Evolutionary conservation across 805 yeast genomes (phyloP).

Genomic region (Lipomyces oligophaga): DNA sequence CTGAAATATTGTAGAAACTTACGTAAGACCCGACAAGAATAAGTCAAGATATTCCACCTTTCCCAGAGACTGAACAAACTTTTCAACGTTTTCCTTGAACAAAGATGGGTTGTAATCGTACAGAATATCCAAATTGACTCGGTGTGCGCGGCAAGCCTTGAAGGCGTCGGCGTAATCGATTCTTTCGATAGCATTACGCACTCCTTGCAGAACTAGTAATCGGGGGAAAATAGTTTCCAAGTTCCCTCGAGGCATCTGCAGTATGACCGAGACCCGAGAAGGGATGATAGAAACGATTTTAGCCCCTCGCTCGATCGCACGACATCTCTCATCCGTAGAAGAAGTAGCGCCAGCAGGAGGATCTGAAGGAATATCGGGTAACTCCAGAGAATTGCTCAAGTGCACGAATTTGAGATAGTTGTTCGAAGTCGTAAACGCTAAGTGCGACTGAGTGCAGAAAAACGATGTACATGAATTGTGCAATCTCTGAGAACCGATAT

Average conservation of each 20-base stretch:
- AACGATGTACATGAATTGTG: conserved; percentile 80
- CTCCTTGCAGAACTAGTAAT: conserved; percentile 81
- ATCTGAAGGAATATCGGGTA: conserved; percentile 39
- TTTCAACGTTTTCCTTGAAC: conserved; percentile 60
- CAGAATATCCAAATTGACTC: conserved; percentile 84
- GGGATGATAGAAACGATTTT: conserved; percentile 78
- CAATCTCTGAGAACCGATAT: conserved; percentile 55
- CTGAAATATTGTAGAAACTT: too few species aligned
- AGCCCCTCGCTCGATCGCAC: conserved; percentile 90
- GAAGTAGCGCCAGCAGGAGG: conserved; percentile 29
- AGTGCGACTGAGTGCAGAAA: conserved; percentile 62
- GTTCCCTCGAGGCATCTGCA: conserved; percentile 96
- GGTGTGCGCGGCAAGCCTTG: conserved; percentile 76
- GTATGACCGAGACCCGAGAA: conserved; percentile 70
- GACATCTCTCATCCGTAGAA: conserved; percentile 68
- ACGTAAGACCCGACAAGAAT: conserved; percentile 69
- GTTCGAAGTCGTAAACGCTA: conserved; percentile 84
- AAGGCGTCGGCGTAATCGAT: conserved; percentile 70
- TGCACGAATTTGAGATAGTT: conserved; percentile 79
- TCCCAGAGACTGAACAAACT: conserved; percentile 66
- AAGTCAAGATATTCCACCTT: conserved; percentile 76
- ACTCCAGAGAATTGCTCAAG: conserved; percentile 39
- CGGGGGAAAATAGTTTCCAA: conserved; percentile 91
- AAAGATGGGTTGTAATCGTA: conserved; percentile 79
- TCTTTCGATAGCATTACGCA: conserved; percentile 61